Conservation (phyloP, 2,329 filamentous ascomycete genomes). For the Teratosphaeria zuluensis region DNA sequence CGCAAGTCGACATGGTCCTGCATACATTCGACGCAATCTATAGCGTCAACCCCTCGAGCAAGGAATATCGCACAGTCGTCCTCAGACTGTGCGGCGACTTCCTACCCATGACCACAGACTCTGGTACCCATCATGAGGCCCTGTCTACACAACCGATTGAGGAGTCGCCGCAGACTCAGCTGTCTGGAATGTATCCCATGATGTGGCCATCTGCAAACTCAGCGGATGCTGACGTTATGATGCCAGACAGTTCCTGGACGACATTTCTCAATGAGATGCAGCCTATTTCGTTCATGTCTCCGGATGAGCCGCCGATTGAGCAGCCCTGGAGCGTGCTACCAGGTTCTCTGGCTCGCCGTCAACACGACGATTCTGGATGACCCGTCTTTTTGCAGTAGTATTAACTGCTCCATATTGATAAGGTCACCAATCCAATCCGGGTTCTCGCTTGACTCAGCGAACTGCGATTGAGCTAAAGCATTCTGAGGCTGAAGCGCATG, state of each 20-base stretch:
- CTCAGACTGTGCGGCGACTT: constrained; percentile 32
- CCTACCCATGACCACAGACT: constrained; percentile 8
- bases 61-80: constrained; percentile 35
- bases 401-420: background rate
- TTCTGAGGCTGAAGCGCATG: too few species aligned
- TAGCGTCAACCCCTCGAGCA: constrained; percentile 31
- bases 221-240: constrained; percentile 13
- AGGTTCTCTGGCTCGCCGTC: background rate
- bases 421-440: too few species aligned
- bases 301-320: background rate
- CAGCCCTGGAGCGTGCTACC: background rate
- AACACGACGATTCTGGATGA: background rate
- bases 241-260: constrained; percentile 15
- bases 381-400: background rate
- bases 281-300: background rate
- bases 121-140: background rate
- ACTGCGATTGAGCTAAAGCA: too few species aligned
- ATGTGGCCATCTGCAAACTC: constrained; percentile 36
- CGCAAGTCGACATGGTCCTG: constrained; percentile 32
- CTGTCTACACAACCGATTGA: constrained; percentile 15
- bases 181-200: constrained; percentile 35
- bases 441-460: too few species aligned
- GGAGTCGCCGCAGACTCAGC: constrained; percentile 35
- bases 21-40: constrained; percentile 30
- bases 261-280: constrained; percentile 7